Base-by-base conservation (phyloP, 768 basidiomycete species). In the Krasilnikovozyma curviuscula region DNA sequence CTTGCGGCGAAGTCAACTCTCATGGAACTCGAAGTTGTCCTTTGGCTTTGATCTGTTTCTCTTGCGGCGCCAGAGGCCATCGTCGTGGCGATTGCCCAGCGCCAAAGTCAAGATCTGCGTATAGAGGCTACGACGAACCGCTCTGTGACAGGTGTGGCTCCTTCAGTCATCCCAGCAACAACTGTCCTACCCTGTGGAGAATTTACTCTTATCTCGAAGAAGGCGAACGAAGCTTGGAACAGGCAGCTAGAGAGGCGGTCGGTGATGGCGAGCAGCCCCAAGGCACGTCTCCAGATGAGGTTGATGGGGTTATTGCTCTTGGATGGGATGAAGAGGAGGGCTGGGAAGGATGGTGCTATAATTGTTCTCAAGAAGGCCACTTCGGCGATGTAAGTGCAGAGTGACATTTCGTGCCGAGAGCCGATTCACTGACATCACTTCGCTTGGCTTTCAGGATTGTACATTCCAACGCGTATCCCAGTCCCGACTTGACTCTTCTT, bases 111-210 rank as follows among this genome's bases (percentile, higher is more conserved):
- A n/a, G n/a, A n/a, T n/a, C 18, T 37, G 45, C 40, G 9, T 46
- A 52, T 31, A 40, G 50, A 28, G 35, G 35, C 18, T 38, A 41
- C n/a, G 38, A 18, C 18, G 46, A 41, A 9, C 50, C 45, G 6
- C 44, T 50, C 40, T 52, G 50, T 31, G 50, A 52, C 6, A 40
- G 50, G 24, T 52, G 50, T 28, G 50, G 50, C 7, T 46, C 50
- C 21, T 44, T 46, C 34, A 37, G 42, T 9, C 50, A 52, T 21
- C 50, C 46, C 7, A 42, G 35, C 40, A 52, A 52, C 40, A 52
- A 52, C 21, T 52, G 50, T 25, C 50, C 50, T 5, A 52, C 50
- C 16, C 40, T 52, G 2, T 52, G 50, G 50, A 32, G 50, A 35
- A 52, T 52, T 29, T 52, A 52, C 46, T 34, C 40, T n/a, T 52